phyloP scores from a whole-genome alignment of 148 eudicot species.

The Pharnaceum exiguum region DNA sequence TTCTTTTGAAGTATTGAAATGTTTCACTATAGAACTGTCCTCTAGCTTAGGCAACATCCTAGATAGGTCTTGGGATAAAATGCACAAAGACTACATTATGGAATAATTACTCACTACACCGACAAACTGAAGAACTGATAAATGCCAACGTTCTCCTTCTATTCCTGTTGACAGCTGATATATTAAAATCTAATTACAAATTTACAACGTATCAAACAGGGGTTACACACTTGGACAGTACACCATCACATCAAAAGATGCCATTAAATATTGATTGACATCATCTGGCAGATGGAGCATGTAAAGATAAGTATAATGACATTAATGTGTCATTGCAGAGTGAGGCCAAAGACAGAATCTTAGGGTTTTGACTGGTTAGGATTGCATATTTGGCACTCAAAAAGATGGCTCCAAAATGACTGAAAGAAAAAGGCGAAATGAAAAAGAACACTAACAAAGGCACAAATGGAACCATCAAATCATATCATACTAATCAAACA shows the following conservation, averaged over 20 bases:
- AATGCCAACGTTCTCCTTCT: too few species aligned
- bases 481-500: background rate
- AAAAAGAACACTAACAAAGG: background rate
- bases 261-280: background rate
- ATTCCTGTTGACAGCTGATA: too few species aligned
- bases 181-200: too few species aligned
- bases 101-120: too few species aligned
- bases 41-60: too few species aligned
- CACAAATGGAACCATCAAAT: constrained; percentile 2
- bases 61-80: too few species aligned
- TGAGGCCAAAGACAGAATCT: constrained; percentile 7
- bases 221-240: background rate
- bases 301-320: background rate
- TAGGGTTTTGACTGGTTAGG: background rate
- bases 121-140: too few species aligned
- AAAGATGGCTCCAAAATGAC: background rate
- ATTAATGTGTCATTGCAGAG: background rate
- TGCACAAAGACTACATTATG: too few species aligned
- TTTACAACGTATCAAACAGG: background rate
- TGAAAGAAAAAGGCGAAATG: too few species aligned
- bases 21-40: too few species aligned
- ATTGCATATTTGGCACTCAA: background rate
- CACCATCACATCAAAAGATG: too few species aligned
- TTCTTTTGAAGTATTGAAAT: too few species aligned
- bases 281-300: background rate